Evolutionary conservation across 306 rosid genomes (phyloP), one percentile per base, ranked within the genome.

Genomic region (Prunus kanzakura): DNA sequence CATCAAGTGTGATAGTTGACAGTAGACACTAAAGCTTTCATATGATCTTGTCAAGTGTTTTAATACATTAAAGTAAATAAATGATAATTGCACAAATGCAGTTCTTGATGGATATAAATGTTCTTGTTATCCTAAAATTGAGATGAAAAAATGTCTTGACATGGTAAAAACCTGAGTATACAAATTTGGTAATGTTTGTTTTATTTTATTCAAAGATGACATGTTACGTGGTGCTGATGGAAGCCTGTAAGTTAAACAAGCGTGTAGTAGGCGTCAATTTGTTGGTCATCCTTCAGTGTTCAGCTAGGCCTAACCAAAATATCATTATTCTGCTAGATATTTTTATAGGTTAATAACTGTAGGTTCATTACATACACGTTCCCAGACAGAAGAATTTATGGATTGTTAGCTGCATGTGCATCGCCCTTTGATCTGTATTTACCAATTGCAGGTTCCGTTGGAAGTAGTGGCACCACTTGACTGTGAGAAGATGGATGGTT

Each of bases 401-500:
- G 29, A 11, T 67, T 13, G 30, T 67, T 6, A 43, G 70, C 70
- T 35, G 38, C 38, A 35, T 5, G 38, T 66, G 54, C 30, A 20
- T n/a, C 11, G 1, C 16, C 5, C 3, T 45, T 66, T 82, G 81
- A 23, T 66, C 56, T 64, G 68, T 82, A 76, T 74, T 70, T 71
- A 54, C 72, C 69, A 35, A 69, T 81, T 83, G 79, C 84, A 89
- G 93, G 83, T 87, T 83, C 91, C 91, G 1, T 76, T 87, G 55
- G 82, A 80, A 55, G 86, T 86, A 64, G 80, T 83, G 11, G 75
- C 84, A 83, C 83, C 91, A 72, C 79, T 79, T 56, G 91, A 89
- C 79, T 49, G 47, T 65, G 81, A 81, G 71, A 79, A 74, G 71
- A 46, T 89, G 75, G 79, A 81, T 69, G 95, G 95, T 76, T 83